Conservation (phyloP, 306 rosid species). For the Castanopsis chinensis region DNA sequence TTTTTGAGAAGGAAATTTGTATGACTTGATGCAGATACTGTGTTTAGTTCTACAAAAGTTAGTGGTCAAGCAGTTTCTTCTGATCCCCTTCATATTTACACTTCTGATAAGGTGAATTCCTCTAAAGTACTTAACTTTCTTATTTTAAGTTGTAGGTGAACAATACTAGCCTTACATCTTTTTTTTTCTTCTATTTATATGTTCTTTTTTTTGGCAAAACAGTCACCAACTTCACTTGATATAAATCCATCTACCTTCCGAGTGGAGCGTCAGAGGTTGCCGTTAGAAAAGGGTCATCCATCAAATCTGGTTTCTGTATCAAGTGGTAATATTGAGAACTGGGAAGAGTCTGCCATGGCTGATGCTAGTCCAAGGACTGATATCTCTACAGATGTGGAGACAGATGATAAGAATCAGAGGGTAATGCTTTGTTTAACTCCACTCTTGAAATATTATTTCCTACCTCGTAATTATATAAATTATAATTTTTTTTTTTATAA, state of each 20-base stretch:
- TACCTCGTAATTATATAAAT: conserved; percentile 12
- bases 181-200: conserved; percentile 11
- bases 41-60: conserved; percentile 37
- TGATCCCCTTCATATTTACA: conserved; percentile 27
- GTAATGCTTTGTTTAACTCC: conserved; percentile 41
- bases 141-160: conserved; percentile 8
- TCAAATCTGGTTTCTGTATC: conserved; percentile 33
- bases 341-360: conserved; percentile 71
- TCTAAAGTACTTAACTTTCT: conserved; percentile 19
- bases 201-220: conserved; percentile 11
- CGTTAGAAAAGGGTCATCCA: conserved; percentile 41
- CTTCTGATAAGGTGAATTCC: conserved; percentile 44
- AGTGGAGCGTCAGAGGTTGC: conserved; percentile 33
- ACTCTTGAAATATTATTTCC: conserved; percentile 7
- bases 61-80: conserved; percentile 39
- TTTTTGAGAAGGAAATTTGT: conserved; percentile 16
- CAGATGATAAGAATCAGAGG: conserved; percentile 86
- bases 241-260: conserved; percentile 28
- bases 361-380: conserved; percentile 98
- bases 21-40: conserved; percentile 36
- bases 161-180: background rate
- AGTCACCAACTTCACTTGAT: conserved; percentile 37
- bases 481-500: background rate
- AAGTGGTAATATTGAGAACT: conserved; percentile 38
- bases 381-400: conserved; percentile 93